Evolutionary conservation across 1,284 basidiomycete genomes (phyloP).

Genomic region (Entoloma clypeatum): DNA sequence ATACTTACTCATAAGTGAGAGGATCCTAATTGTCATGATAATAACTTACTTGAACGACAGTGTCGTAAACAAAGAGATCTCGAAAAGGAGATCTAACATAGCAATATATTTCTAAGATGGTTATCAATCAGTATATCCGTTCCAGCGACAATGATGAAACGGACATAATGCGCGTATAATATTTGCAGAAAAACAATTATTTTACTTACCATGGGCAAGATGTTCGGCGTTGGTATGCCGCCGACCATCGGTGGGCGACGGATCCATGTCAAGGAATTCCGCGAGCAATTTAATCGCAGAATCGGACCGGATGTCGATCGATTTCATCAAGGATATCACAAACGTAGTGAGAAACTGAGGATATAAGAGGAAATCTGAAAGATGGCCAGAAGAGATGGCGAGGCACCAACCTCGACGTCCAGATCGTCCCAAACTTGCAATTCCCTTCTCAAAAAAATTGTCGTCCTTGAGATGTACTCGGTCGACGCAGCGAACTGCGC

Average conservation of each 20-base stretch:
- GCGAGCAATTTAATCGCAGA: constrained; percentile 76
- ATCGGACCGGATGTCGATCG: constrained; percentile 85
- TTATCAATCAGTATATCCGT: constrained; percentile 14
- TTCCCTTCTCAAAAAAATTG: constrained; percentile 78
- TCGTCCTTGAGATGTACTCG: constrained; percentile 71
- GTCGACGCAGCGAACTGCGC: constrained; percentile 71
- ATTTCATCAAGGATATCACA: constrained; percentile 80
- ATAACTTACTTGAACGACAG: constrained; percentile 66
- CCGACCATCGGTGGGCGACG: constrained; percentile 48
- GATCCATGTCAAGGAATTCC: constrained; percentile 81
- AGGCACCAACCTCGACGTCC: constrained; percentile 69
- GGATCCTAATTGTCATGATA: constrained; percentile 8
- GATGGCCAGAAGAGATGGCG: constrained; percentile 1
- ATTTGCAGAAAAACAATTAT: constrained; percentile 10
- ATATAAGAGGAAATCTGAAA: constrained; percentile 11
- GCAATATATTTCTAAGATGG: constrained; percentile 71
- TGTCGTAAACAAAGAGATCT: constrained; percentile 77
- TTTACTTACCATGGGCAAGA: constrained; percentile 77
- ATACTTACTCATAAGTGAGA: constrained; percentile 41
- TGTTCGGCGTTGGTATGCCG: constrained; percentile 76
- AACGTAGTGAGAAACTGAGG: constrained; percentile 71
- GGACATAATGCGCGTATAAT: background rate
- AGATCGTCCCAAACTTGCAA: constrained; percentile 78
- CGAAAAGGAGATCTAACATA: constrained; percentile 83
- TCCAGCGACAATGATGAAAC: constrained; percentile 3